Base-by-base conservation (phyloP, 140 eudicot genomes). In the Bidens hawaiensis region DNA sequence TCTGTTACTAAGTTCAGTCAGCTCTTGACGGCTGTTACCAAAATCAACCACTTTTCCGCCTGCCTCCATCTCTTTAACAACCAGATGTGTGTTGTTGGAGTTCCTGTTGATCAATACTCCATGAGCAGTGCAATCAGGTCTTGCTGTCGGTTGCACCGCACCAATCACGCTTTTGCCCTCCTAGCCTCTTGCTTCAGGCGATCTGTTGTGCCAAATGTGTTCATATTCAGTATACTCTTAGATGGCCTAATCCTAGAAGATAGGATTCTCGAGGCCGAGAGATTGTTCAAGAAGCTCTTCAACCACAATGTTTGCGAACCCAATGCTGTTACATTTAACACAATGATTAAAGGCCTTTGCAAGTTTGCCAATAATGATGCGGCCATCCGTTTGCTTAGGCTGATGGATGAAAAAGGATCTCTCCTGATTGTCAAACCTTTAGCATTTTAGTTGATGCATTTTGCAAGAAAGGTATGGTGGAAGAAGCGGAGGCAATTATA, bases 271-370 rank as follows among this genome's bases (percentile, higher is more conserved):
- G 70, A 65, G 50, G 61, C 50, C 5, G 60, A 49, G 47, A 13
- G 5, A 4, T 31, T 64, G 8, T 64, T 64, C n/a, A 48, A 28
- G 46, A 64, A 43, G n/a, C 47, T 64, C 19, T 46, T 64, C 69
- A 47, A 48, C 5, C 19, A 28, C 0, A 50, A 33, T 12, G 14
- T 64, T 19, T 48, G 70, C 48, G 60, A 64, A 31, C 60, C 60
- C 31, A 2, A 48, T 48, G 70, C 48, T 5, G 14, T 64, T 46
- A 64, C 21, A 22, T 64, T 17, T 33, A 1, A 0, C 48, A 64
- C 46, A 18, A 64, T 64, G 59, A 64, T 64, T 30, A 64, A 64
- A 49, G 70, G 70, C 8, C 70, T 48, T 19, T 64, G 60, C 33
- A 64, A 64, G 16, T 28, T 31, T 31, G 48, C 31, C 0, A 6